Conservation (phyloP, 148 eudicot genomes). For the Rhododendron henanense region DNA sequence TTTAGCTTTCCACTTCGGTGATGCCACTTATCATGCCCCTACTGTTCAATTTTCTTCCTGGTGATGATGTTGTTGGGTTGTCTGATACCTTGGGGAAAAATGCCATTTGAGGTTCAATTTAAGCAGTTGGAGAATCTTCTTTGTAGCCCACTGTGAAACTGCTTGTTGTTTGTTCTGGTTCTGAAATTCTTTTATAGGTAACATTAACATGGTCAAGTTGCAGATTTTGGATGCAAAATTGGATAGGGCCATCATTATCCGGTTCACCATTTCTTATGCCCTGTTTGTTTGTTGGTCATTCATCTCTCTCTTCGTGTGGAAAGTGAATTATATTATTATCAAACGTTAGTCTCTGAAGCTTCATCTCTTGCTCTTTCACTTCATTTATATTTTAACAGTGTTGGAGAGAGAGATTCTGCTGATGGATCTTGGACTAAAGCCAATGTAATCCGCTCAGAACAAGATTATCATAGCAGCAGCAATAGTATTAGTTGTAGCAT, state of each 20-base stretch:
- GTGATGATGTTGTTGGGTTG: background rate
- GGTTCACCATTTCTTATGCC: constrained; percentile 62
- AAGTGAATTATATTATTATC: background rate
- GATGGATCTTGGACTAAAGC: constrained; percentile 67
- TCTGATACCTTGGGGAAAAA: background rate
- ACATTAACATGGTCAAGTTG: constrained; percentile 13
- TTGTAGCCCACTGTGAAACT: background rate
- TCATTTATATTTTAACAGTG: constrained; percentile 33
- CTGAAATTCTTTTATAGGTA: background rate
- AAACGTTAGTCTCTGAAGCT: too few species aligned
- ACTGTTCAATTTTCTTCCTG: background rate
- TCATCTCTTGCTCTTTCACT: background rate
- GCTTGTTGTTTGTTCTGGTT: background rate
- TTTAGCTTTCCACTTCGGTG: background rate
- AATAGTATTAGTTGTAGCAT: constrained; percentile 86
- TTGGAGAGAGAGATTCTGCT: constrained; percentile 44
- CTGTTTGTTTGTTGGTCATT: background rate
- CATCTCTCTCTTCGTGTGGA: background rate
- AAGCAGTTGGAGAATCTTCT: background rate
- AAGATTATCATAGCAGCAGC: constrained; percentile 67
- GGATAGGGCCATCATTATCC: constrained; percentile 75
- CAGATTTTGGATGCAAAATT: constrained; percentile 96
- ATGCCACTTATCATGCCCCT: background rate
- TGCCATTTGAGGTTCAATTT: background rate
- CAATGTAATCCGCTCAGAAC: constrained; percentile 44